phyloP scores from a whole-genome alignment of 1,139 yeast genomes.

The Taiozyma sp. region DNA sequence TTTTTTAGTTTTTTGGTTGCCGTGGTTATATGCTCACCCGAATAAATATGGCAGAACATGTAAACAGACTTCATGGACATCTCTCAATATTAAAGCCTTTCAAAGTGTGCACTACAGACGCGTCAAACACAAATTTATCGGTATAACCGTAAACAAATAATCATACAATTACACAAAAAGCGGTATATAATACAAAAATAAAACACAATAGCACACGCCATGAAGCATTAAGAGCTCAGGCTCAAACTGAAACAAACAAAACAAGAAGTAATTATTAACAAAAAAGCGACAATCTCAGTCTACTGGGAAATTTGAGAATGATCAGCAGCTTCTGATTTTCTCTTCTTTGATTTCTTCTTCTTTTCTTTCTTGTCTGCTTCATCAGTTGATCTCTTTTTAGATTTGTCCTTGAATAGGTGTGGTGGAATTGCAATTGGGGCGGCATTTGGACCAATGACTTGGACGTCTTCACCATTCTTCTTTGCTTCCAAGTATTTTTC shows the following conservation, averaged over 20 bases:
- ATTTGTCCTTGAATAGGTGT: conserved; percentile 22
- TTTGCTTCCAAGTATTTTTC: conserved; percentile 56
- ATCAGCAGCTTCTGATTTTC: conserved; percentile 24
- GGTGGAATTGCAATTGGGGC: conserved; percentile 35
- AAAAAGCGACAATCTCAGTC: not conserved
- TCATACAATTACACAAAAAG: not conserved
- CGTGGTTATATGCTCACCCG: not conserved
- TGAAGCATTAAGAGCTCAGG: not conserved
- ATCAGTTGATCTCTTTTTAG: conserved; percentile 26
- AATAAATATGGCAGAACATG: not conserved
- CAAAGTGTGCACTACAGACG: not conserved
- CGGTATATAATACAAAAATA: not conserved
- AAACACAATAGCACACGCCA: not conserved
- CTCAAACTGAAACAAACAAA: not conserved
- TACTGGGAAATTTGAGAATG: not conserved
- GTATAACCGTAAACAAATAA: not conserved
- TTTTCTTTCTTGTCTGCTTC: conserved; percentile 34
- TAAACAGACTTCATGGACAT: not conserved
- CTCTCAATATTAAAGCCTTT: no score
- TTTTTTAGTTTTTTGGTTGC: not conserved
- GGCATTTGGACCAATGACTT: conserved; percentile 27
- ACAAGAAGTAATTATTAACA: not conserved
- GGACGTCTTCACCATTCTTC: conserved; percentile 33
- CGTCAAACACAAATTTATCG: not conserved
- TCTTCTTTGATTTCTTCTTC: conserved; percentile 38